Evolutionary conservation across 2,329 filamentous ascomycete genomes (phyloP).

Genomic region (Neonectria neomacrospora): DNA sequence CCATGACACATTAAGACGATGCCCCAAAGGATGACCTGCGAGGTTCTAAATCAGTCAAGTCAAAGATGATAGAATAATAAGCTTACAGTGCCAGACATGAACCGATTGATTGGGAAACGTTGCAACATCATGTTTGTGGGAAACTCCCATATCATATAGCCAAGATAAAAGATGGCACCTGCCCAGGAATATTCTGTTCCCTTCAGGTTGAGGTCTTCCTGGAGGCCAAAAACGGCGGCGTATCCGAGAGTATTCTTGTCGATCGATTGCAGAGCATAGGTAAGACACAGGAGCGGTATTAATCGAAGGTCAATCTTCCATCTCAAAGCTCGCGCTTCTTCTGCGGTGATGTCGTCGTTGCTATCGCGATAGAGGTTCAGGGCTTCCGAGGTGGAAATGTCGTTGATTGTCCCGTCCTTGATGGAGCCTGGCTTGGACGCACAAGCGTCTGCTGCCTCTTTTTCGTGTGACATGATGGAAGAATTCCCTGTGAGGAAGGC

Average conservation of each 20-base stretch:
- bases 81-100: conserved; percentile 31
- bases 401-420: neutral
- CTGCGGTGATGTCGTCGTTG: neutral
- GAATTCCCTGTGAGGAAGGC: neutral
- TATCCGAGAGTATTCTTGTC: conserved; percentile 44
- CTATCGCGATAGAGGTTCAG: neutral
- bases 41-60: neutral
- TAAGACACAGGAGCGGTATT: conserved; percentile 38
- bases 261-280: conserved; percentile 35
- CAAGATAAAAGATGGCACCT: conserved; percentile 54
- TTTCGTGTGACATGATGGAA: neutral
- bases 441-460: neutral
- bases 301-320: conserved; percentile 34
- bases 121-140: conserved; percentile 45
- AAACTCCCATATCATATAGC: conserved; percentile 51
- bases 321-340: neutral
- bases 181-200: conserved; percentile 54
- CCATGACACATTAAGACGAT: conserved; percentile 27
- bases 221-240: conserved; percentile 54
- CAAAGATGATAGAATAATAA: neutral
- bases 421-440: neutral
- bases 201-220: conserved; percentile 49
- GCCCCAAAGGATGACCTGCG: conserved; percentile 27
- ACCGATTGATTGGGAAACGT: conserved; percentile 26
- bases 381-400: conserved; percentile 6